Base-by-base conservation (phyloP, 148 eudicot species). In the Silene conica region DNA sequence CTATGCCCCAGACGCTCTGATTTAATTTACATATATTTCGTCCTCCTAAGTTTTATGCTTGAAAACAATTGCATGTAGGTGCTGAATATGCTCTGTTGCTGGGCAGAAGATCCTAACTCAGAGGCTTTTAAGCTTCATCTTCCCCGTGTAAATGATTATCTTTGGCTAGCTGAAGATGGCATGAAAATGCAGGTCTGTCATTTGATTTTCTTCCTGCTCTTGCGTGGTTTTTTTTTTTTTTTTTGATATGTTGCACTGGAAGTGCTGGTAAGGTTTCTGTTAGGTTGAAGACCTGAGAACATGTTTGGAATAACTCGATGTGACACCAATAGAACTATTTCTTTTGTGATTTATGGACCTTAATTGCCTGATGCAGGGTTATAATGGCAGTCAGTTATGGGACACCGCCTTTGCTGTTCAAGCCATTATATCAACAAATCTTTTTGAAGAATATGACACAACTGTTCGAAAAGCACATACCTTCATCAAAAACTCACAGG, bases 81-180 rank as follows among this genome's bases (percentile, higher is more conserved):
- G 64, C 55, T 91, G 76, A 89, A 96, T 82, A 90, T 96, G 96
- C 94, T 96, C 72, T 96, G 97, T 84, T 96, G 99, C 80, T 96
- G 97, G 97, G 91, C 77, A 70, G 99, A 96, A 86, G 94, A 96
- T 86, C 96, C 90, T 75, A 90, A 89, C 72, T 96, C 99, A 64
- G 97, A 96, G 86, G 97, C 97, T 79, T 96, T 92, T 83, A 96
- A 96, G 89, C 75, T 92, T 69, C 99, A 96, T 83, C 86, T 96
- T 82, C 97, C 99, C 50, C 85, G 99, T 82, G 73, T 96, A 25
- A 66, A 78, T 69, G 99, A 96, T 82, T 96, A 80, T 79, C 88
- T 96, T 63, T 96, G 99, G 99, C 67, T 96, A 83, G 99, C 99
- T 74, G 99, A 96, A 83, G 99, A 96, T 74, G 99, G 99, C 80